Conservation (phyloP, 2,329 filamentous ascomycete species). For the Fusarium succisae region DNA sequence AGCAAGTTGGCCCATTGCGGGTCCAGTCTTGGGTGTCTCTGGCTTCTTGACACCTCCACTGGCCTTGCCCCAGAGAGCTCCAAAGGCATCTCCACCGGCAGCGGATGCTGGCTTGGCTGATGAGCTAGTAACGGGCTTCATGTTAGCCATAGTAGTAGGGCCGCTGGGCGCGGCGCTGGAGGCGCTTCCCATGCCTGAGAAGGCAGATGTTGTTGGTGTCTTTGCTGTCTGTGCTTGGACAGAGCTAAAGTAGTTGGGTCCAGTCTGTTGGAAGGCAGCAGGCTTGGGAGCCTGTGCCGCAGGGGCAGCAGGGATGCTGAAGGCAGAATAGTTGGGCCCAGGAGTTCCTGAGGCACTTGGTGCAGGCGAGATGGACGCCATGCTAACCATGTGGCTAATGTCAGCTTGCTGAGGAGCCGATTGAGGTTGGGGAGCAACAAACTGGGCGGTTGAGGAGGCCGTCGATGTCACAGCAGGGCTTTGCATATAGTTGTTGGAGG, state of each 20-base stretch:
- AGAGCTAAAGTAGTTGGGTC: slow-evolving; percentile 96
- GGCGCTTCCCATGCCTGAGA: slow-evolving; percentile 41
- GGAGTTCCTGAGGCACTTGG: slow-evolving; percentile 65
- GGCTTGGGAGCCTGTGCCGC: slow-evolving; percentile 61
- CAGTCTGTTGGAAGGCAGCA: slow-evolving; percentile 72
- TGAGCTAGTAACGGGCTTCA: slow-evolving; percentile 59
- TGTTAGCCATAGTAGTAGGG: slow-evolving; percentile 54
- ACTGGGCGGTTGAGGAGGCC: slow-evolving; percentile 69
- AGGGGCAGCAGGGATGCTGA: slow-evolving; percentile 54
- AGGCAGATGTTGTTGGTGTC: slow-evolving; percentile 44
- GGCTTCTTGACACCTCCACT: slow-evolving; percentile 80
- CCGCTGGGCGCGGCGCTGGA: slow-evolving; percentile 48
- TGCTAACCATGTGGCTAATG: slow-evolving; percentile 80
- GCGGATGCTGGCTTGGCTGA: slow-evolving; percentile 62
- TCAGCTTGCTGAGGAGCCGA: slow-evolving; percentile 84
- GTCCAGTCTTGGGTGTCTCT: slow-evolving; percentile 67
- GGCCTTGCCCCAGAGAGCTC: slow-evolving; percentile 82
- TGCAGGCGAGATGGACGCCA: slow-evolving; percentile 83
- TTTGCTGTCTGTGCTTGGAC: slow-evolving; percentile 60
- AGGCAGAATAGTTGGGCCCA: slow-evolving; percentile 71
- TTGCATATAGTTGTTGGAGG: slow-evolving; percentile 49
- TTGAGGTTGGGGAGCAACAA: slow-evolving; percentile 84
- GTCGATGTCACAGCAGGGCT: slow-evolving; percentile 60
- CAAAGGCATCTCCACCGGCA: slow-evolving; percentile 85
- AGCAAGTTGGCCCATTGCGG: slow-evolving; percentile 92